Evolutionary conservation across 257 asterid genomes (phyloP), one percentile per base, ranked within the genome.

Genomic region (Solanum tarapatanum): DNA sequence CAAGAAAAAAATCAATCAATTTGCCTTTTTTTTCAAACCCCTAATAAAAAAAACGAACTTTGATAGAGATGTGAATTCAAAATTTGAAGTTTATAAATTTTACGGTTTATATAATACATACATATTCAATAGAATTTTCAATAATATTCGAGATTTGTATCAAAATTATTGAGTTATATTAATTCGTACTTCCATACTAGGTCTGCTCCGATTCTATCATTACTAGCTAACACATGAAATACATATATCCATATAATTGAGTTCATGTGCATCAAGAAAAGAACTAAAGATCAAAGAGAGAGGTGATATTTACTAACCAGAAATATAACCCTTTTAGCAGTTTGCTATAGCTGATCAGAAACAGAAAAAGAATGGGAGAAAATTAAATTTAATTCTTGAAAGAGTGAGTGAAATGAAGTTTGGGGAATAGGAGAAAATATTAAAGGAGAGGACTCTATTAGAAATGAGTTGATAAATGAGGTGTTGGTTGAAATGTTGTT

Each of bases 401-500:
- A 80, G 85, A 80, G 55, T 45, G 64, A 45, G 6, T 48, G 69
- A 26, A 82, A 82, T 82, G 69, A 80, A 80, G 68, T 28, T 80
- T 80, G 19, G 43, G 80, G 8, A 51, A 84, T 62, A 19, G 37
- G 24, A 84, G 80, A 84, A 66, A 55, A 55, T 55, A 55, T 55
- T 17, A 55, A 55, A 37, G 24, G 55, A 17, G 43, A 84, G 87
- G 62, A 8, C n/a, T 28, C 62, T 8, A 26, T 73, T 73, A 80
- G 66, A 45, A 80, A 80, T 80, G 33, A 84, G n/a, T 84, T 55
- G 87, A 84, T 84, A 84, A 60, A 35, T 37, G 24, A 68, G 82
- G 66, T 85, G 87, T 85, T 68, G 60, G 87, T 85, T 85, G 87
- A 68, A 85, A 68, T 85, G 87, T 85, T 85, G 79, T 45, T 68